A percentile compares a stretch with the other conserved stretches of the same genome.
These are phyloP conservation scores for Carex arenaria DNA, from an alignment of 202 grass and related monocot genomes.

Conservation along the genomic window DNA sequence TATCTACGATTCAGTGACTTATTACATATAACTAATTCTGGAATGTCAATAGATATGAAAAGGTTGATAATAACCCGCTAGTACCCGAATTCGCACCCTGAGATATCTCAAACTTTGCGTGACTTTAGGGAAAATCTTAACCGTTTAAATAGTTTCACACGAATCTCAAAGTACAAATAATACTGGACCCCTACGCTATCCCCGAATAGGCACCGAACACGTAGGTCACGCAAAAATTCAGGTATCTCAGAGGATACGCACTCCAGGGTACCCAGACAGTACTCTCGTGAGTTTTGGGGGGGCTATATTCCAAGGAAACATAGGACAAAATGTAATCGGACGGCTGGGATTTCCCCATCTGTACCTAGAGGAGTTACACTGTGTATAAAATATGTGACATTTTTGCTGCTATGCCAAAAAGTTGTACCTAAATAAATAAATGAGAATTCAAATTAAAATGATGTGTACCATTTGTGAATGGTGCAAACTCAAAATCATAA, in stretches of 20 bases:
- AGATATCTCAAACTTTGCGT: too few species aligned
- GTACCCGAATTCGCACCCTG: neutral
- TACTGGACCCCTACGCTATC: too few species aligned
- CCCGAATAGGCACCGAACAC: too few species aligned
- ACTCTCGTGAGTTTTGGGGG: neutral
- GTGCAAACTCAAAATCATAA: neutral
- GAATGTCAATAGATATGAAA: neutral
- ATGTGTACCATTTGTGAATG: neutral
- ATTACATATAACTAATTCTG: neutral
- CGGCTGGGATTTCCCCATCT: neutral
- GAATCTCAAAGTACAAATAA: too few species aligned
- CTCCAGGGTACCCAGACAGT: too few species aligned
- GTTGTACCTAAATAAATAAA: neutral
- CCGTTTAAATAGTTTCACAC: too few species aligned
- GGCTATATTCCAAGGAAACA: neutral
- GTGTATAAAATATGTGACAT: neutral
- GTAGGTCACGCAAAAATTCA: too few species aligned
- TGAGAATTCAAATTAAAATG: neutral
- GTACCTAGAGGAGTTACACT: neutral
- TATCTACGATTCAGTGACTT: neutral
- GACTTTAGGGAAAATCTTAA: too few species aligned
- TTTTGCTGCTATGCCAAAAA: neutral
- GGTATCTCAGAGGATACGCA: too few species aligned
- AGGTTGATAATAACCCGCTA: neutral
- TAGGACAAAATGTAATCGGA: neutral